phyloP scores from a whole-genome alignment of 2,329 filamentous ascomycete genomes.

The Sclerotinia glacialis region DNA sequence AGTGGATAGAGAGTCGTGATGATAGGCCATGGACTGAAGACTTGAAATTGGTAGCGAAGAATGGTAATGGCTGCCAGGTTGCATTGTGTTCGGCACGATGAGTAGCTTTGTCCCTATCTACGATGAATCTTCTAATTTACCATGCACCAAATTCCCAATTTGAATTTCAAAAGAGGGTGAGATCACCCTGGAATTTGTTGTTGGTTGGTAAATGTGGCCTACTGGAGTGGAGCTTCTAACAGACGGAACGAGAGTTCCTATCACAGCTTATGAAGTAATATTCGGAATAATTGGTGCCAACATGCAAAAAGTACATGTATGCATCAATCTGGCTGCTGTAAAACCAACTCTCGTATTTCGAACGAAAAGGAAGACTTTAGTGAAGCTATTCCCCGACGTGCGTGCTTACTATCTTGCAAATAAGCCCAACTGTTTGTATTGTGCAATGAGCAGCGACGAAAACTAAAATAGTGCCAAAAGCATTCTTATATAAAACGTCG shows the following conservation, averaged over 20 bases:
- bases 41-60: conserved; percentile 19
- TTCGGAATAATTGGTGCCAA: background rate
- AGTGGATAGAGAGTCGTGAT: conserved; percentile 22
- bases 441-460: too few relatives aligned
- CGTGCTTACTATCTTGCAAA: background rate
- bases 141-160: background rate
- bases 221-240: background rate
- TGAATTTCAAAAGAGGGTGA: accelerated
- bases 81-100: background rate
- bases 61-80: conserved; percentile 20
- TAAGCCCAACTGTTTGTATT: background rate
- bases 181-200: background rate
- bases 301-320: background rate
- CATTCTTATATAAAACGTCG: too few relatives aligned
- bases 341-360: background rate
- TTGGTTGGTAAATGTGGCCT: background rate
- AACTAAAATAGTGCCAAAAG: background rate
- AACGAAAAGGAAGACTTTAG: background rate
- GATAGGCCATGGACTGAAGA: conserved; percentile 17
- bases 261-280: too few relatives aligned
- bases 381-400: background rate
- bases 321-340: background rate
- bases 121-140: background rate
- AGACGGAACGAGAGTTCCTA: background rate
- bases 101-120: background rate